These are phyloP conservation scores for Metroxylon sagu DNA, from an alignment of 176 grass and related monocot species.

Conservation along the genomic window DNA sequence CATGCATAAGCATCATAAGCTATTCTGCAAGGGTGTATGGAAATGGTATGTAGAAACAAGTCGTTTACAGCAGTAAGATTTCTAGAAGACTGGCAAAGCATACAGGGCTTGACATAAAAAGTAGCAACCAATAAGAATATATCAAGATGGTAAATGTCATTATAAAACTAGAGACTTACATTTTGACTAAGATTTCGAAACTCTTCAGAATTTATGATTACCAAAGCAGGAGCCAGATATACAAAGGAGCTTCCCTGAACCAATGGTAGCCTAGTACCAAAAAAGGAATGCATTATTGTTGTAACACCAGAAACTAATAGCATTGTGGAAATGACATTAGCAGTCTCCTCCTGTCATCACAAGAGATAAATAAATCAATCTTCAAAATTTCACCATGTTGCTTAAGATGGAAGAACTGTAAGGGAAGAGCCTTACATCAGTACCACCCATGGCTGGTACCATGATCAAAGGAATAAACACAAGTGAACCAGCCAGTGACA, in stretches of 20 bases:
- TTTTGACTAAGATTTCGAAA: conserved; percentile 97
- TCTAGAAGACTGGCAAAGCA: background rate
- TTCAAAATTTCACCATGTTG: conserved; percentile 1
- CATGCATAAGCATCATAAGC: too few species aligned
- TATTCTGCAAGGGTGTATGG: too few species aligned
- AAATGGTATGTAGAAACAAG: too few species aligned
- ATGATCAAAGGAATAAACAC: conserved; percentile 97
- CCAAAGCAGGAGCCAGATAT: conserved; percentile 90
- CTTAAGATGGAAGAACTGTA: background rate
- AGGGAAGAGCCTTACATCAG: conserved; percentile 59
- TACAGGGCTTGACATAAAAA: too few species aligned
- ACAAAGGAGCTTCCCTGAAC: conserved; percentile 98
- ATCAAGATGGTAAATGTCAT: too few species aligned
- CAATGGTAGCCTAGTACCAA: conserved; percentile 89
- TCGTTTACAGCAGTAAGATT: too few species aligned
- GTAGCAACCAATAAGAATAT: too few species aligned
- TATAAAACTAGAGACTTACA: conserved; percentile 35
- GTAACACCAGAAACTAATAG: conserved; percentile 78
- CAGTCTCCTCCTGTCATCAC: conserved; percentile 76
- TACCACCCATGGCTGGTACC: conserved; percentile 89
- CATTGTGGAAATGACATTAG: conserved; percentile 92
- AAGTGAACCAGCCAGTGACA: conserved; percentile 94
- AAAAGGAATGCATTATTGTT: conserved; percentile 87
- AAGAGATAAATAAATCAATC: conserved; percentile 1
- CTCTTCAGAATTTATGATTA: conserved; percentile 88